A percentile compares a stretch with the other conserved stretches of the same genome.
These are phyloP conservation scores for Cryptococcus neoformans DNA, from an alignment of 1,284 basidiomycete genomes.

Conservation along the genomic window DNA sequence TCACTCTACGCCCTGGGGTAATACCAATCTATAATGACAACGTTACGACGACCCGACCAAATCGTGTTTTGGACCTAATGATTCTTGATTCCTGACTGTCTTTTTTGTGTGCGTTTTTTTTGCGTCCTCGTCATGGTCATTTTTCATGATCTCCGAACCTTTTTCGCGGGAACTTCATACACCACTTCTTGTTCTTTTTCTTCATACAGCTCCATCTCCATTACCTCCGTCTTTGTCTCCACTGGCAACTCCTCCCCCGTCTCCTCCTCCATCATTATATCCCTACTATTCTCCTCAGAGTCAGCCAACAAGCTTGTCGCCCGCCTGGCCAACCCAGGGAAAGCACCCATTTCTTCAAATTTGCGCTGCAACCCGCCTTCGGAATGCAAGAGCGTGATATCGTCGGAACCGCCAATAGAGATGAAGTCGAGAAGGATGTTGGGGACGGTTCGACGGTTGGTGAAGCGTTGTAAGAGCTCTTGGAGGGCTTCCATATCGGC, in stretches of 20 bases:
- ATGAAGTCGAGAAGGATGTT: conserved; percentile 47
- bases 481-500: conserved; percentile 44
- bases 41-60: too few species aligned
- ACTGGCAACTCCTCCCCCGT: not conserved
- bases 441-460: conserved; percentile 48
- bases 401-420: conserved; percentile 48
- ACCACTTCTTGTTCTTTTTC: too few species aligned
- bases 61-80: too few species aligned
- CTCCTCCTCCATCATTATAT: not conserved
- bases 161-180: too few species aligned
- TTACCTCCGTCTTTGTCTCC: not conserved
- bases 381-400: conserved; percentile 39
- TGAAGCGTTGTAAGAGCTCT: conserved; percentile 38
- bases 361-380: conserved; percentile 41
- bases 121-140: too few species aligned
- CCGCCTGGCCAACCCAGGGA: too few species aligned
- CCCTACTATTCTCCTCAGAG: not conserved
- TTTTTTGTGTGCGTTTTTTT: too few species aligned
- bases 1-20: too few species aligned
- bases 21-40: too few species aligned
- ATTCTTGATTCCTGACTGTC: too few species aligned
- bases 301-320: conserved; percentile 5
- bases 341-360: conserved; percentile 24
- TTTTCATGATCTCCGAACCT: too few species aligned
- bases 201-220: not conserved